Base-by-base conservation (phyloP, 1,284 basidiomycete genomes). In the Gymnopus androsaceus region DNA sequence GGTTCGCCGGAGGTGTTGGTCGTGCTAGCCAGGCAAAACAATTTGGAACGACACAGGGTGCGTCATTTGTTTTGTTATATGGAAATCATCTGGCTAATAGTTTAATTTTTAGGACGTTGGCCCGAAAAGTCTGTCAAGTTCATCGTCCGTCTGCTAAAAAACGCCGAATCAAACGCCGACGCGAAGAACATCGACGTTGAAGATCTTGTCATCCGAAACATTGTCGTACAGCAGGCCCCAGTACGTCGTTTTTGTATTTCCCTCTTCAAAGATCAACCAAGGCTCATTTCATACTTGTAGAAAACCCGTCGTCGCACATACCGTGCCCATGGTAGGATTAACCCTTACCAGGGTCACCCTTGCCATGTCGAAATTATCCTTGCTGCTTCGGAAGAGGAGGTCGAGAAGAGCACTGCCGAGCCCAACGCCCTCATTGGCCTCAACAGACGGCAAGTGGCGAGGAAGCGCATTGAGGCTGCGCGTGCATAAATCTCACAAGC, bases 281-380 rank as follows among this genome's bases (percentile, higher is more conserved):
- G 23, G 33, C 4, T 36, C 33, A 28, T 5, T 52, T 41, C 27
- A 42, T 25, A n/a, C 8, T 30, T 58, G 12, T 65, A 93, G 90
- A 99, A 99, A 94, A 99, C 97, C 74, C 94, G 94, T 76, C 94
- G 97, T 70, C 93, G 97, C 74, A 99, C 97, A 65, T 99, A 97
- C 88, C 95, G 97, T 78, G 97, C 97, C 53, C 94, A 95, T 77
- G 93, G 93, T 87, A 89, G 93, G 68, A 95, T 92, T 75, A 92
- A 92, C 78, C 89, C 90, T 52, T 92, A 91, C 81, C 90, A 94
- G 77, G 92, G 92, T 54, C 88, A 92, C 80, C 94, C 94, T 54
- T 90, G 88, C 76, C 97, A 99, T 73, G 90, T 99, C 65, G 97
- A 99, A 73, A 84, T 97, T 72, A 93, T 97, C 72, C 86, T 97